Evolutionary conservation across 2,329 filamentous ascomycete species (phyloP).

Genomic region (Trichoderma asperellum): DNA sequence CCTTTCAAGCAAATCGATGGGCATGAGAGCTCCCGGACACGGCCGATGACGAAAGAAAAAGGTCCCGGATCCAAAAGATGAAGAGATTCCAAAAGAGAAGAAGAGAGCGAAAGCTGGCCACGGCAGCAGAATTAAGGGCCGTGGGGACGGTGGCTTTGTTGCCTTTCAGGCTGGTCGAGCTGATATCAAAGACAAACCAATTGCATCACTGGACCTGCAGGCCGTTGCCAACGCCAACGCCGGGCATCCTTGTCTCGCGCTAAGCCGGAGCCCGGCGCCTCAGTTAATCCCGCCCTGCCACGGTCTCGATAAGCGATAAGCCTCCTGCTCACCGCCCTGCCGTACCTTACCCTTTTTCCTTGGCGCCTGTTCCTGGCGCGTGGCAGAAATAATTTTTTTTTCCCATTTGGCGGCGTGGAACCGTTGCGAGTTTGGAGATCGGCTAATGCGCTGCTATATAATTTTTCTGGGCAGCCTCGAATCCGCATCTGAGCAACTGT

Average conservation of each 20-base stretch:
- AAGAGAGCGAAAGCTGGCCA: not conserved
- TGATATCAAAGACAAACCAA: not conserved
- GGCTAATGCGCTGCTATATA: constrained; percentile 1
- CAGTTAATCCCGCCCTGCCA: constrained; percentile 5
- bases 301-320: constrained; percentile 32
- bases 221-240: constrained; percentile 27
- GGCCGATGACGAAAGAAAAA: not conserved
- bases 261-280: constrained; percentile 30
- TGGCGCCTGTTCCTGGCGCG: constrained; percentile 20
- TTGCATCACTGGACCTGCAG: constrained; percentile 12
- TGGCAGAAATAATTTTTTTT: constrained; percentile 23
- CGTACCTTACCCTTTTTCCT: not conserved
- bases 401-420: not conserved
- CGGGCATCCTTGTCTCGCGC: not conserved
- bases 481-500: not conserved
- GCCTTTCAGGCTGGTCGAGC: not conserved
- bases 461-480: constrained; percentile 3
- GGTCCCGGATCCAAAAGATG: not conserved
- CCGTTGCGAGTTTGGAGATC: not conserved
- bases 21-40: constrained; percentile 11
- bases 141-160: not conserved
- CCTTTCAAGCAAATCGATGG: constrained; percentile 7
- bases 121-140: not conserved
- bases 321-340: constrained; percentile 23
- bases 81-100: not conserved